Conservation (phyloP, 2,329 filamentous ascomycete genomes). For the Fusarium annulatum region DNA sequence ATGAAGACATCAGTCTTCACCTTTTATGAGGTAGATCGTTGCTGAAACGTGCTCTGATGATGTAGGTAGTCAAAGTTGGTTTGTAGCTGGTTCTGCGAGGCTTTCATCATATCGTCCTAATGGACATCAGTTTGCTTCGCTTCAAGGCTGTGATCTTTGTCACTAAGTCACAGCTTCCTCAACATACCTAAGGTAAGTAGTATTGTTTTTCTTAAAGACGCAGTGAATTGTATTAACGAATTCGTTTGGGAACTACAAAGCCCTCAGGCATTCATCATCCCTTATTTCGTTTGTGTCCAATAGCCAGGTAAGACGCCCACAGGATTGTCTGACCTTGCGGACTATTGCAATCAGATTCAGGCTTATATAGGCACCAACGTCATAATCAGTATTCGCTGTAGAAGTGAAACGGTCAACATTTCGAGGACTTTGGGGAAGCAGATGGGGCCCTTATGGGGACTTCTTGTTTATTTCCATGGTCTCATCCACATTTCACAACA, state of each 20-base stretch:
- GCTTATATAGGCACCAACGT: neutral
- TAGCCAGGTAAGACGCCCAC: no score
- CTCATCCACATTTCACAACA: slow-evolving; percentile 32
- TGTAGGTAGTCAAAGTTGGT: neutral
- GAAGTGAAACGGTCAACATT: neutral
- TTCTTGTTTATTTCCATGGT: slow-evolving; percentile 39
- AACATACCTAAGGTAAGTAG: neutral
- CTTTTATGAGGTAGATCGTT: neutral
- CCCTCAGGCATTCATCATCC: neutral
- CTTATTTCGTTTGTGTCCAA: neutral
- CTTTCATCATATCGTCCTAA: neutral
- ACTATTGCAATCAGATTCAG: no score
- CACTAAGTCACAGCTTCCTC: neutral
- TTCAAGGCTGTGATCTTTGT: neutral
- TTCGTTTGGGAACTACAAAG: neutral
- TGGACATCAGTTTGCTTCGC: neutral
- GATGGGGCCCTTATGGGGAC: slow-evolving; percentile 25
- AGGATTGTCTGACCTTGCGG: neutral
- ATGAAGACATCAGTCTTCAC: neutral
- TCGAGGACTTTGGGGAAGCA: neutral
- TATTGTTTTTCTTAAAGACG: neutral
- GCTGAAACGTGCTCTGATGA: neutral
- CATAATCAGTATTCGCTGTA: neutral
- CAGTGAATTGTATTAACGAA: no score
- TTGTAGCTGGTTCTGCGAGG: neutral